phyloP scores from a whole-genome alignment of 805 yeast species.

The Debaryomyces maramus region DNA sequence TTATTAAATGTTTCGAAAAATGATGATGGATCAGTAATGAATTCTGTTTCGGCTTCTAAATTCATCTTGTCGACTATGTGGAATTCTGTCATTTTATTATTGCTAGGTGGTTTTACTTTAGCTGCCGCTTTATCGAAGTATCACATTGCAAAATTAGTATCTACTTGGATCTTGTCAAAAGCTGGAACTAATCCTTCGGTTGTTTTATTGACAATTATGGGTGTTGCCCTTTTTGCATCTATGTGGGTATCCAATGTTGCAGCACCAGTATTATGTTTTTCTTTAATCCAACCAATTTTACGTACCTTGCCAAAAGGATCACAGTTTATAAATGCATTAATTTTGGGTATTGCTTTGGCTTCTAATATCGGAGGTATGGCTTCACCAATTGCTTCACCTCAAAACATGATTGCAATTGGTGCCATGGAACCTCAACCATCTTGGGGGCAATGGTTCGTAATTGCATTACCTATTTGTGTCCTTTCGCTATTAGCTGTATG shows the following conservation, averaged over 20 bases:
- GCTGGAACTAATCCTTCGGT: constrained; percentile 54
- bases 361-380: constrained; percentile 58
- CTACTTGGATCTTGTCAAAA: constrained; percentile 47
- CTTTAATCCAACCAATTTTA: constrained; percentile 50
- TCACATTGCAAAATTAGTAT: constrained; percentile 50
- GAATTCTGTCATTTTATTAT: constrained; percentile 52
- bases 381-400: constrained; percentile 56
- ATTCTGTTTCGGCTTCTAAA: constrained; percentile 41
- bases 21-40: constrained; percentile 46
- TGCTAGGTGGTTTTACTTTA: constrained; percentile 55
- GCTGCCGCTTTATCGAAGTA: constrained; percentile 57
- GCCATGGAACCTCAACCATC: constrained; percentile 52
- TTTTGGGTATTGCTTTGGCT: constrained; percentile 50
- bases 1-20: constrained; percentile 67
- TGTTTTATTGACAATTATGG: constrained; percentile 50
- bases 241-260: constrained; percentile 63
- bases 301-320: constrained; percentile 45
- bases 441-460: constrained; percentile 59
- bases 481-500: constrained; percentile 42
- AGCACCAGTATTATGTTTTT: constrained; percentile 54
- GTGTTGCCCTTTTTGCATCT: constrained; percentile 50
- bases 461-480: constrained; percentile 48
- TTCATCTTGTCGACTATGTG: constrained; percentile 52
- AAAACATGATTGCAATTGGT: constrained; percentile 54
- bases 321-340: constrained; percentile 39